Conservation (phyloP, 768 basidiomycete species). For the Phanerochaete carnosa region DNA sequence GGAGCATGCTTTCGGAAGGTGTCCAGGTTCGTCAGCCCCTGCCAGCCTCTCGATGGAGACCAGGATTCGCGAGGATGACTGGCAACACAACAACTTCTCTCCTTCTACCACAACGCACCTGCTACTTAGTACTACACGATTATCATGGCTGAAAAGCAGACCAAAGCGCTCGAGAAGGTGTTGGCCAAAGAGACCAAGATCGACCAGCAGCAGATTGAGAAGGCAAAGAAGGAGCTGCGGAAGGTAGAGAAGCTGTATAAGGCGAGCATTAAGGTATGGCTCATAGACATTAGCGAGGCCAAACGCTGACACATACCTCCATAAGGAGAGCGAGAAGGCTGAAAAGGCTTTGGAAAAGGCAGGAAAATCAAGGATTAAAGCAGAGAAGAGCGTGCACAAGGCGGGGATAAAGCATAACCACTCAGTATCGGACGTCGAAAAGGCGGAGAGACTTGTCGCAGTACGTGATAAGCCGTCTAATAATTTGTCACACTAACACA, state of each 20-base stretch:
- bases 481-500: neutral
- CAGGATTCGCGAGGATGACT: neutral
- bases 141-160: conserved; percentile 1
- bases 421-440: neutral
- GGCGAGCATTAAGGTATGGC: conserved; percentile 13
- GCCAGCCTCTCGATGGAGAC: neutral
- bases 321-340: conserved; percentile 12
- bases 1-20: neutral
- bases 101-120: no score
- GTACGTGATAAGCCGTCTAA: conserved; percentile 1
- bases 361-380: neutral
- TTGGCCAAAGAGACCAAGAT: conserved; percentile 8
- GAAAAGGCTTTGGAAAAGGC: conserved; percentile 1
- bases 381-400: conserved; percentile 1
- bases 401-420: conserved; percentile 1
- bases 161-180: conserved; percentile 12
- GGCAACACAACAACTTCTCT: no score
- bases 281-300: neutral
- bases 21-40: neutral
- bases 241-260: conserved; percentile 11
- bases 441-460: conserved; percentile 4
- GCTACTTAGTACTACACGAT: neutral
- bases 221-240: conserved; percentile 7
- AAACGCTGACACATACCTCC: neutral
- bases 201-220: conserved; percentile 5